Evolutionary conservation across 495 filamentous ascomycete genomes (phyloP), one percentile per base, ranked within the genome.

Genomic region (Aspergillus saccharolyticus): DNA sequence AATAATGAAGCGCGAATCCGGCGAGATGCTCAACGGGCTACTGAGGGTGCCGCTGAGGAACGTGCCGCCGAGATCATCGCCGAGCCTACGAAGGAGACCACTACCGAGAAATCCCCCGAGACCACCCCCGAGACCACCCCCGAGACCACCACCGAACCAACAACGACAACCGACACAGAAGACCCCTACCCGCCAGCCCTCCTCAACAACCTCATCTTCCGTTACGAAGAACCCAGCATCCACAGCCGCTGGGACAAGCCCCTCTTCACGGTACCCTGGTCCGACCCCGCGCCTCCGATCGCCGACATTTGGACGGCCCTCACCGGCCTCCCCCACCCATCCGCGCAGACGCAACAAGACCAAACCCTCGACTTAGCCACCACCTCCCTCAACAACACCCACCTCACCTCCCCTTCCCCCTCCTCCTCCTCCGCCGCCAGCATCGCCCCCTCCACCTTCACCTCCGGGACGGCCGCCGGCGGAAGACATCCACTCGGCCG

Each of bases 191-290:
- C 80, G 5, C 68, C 76, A 0, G 81, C 85, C 4, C 85, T 90
- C 60, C 90, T 95, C 76, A 88, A 96, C 65, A 96, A 97, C 70
- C 83, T 98, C 17, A 85, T 97, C 48, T 96, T 92, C 67, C 85
- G 94, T 48, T 96, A 96, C 69, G 94, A 98, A 72, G 94, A 97
- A 74, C 94, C 94, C 15, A 96, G 92, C 74, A 86, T 88, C 50
- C 93, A 97, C 88, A 89, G 83, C 16, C 81, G 94, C 47, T 98
- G 94, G 94, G 94, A 98, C 69, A 89, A 86, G 60, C 94, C 94
- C 5, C 80, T 97, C 19, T 97, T 97, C 75, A 93, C 91, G 9
- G 85, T 97, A 0, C 83, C 89, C 12, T 91, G 84, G 78, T 81
- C 86, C 14, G 94, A 98, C 66, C 75, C 80, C 42, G 67, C 73